These are phyloP conservation scores for button mushroom (Agaricus bisporus) DNA, from an alignment of 768 basidiomycete species.

Conservation along the genomic window DNA sequence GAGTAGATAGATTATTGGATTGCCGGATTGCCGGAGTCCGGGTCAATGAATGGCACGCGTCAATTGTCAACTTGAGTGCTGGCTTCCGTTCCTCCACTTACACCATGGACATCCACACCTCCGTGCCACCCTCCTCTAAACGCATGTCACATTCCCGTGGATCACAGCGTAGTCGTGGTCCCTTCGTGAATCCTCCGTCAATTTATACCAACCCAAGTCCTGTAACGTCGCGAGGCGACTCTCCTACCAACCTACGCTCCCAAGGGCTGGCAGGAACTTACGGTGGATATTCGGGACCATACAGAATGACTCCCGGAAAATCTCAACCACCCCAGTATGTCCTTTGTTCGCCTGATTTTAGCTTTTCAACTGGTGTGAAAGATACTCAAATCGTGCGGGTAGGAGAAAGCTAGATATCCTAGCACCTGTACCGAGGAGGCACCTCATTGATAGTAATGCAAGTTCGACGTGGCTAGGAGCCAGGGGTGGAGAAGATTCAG, in stretches of 20 bases:
- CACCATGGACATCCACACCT: slow-evolving; percentile 35
- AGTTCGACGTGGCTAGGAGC: slow-evolving; percentile 51
- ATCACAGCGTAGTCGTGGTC: slow-evolving; percentile 9
- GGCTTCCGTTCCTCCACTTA: background rate
- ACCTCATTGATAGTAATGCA: slow-evolving; percentile 54
- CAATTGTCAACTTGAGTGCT: background rate
- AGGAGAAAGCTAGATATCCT: slow-evolving; percentile 31
- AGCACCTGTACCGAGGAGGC: slow-evolving; percentile 61
- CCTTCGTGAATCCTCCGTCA: slow-evolving; percentile 18
- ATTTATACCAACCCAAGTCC: slow-evolving; percentile 24
- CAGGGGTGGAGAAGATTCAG: slow-evolving; percentile 13
- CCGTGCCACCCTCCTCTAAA: slow-evolving; percentile 24
- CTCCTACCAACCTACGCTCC: background rate
- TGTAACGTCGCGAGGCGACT: slow-evolving; percentile 12
- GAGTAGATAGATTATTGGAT: slow-evolving; percentile 19
- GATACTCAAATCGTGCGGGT: background rate
- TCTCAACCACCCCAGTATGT: slow-evolving; percentile 2
- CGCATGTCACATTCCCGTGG: background rate
- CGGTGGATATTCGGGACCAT: background rate
- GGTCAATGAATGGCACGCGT: background rate
- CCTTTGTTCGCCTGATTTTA: background rate
- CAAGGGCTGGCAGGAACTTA: background rate
- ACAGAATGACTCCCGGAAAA: slow-evolving; percentile 9
- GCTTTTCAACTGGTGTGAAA: background rate
- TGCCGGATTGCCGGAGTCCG: slow-evolving; percentile 2